Percentiles rank a stretch among this genome's conserved stretches.
phyloP scores from a whole-genome alignment of 495 filamentous ascomycete genomes.

The Glutinoglossum americanum region DNA sequence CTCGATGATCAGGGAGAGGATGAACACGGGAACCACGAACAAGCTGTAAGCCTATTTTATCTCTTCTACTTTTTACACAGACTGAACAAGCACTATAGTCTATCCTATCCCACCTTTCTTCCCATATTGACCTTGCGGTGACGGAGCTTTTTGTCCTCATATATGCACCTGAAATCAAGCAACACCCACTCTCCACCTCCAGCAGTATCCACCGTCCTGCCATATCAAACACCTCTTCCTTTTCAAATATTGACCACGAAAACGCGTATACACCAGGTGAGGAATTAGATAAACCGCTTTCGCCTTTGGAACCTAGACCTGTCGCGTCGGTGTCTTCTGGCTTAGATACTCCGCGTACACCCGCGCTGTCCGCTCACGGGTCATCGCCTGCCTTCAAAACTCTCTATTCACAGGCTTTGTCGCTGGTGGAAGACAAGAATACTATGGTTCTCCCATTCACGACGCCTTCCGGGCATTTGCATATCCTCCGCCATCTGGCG shows the following conservation, averaged over 20 bases:
- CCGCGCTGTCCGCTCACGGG: constrained; percentile 11
- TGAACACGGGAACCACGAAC: constrained; percentile 34
- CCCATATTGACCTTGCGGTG: constrained; percentile 41
- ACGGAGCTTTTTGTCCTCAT: constrained; percentile 69
- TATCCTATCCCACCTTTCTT: constrained; percentile 69
- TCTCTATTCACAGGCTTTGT: constrained; percentile 50
- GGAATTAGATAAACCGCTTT: constrained; percentile 32
- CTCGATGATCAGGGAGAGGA: constrained; percentile 34
- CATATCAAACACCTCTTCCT: constrained; percentile 59
- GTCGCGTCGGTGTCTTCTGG: constrained; percentile 1
- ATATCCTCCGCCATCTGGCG: constrained; percentile 63
- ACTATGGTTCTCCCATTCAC: constrained; percentile 77
- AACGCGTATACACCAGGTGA: constrained; percentile 49
- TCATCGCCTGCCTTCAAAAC: constrained; percentile 46
- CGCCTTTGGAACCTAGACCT: constrained; percentile 22
- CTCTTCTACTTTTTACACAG: constrained; percentile 5
- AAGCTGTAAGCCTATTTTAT: constrained; percentile 46
- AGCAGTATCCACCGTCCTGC: constrained; percentile 27
- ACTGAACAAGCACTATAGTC: constrained; percentile 30
- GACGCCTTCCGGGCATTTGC: constrained; percentile 49
- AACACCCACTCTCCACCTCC: constrained; percentile 26
- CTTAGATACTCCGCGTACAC: constrained; percentile 6
- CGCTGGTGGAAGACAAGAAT: constrained; percentile 62
- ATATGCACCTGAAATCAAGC: constrained; percentile 61
- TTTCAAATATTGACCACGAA: constrained; percentile 65